These are phyloP conservation scores for Aspergillus sp. DNA, from an alignment of 2,329 filamentous ascomycete species.

Conservation along the genomic window DNA sequence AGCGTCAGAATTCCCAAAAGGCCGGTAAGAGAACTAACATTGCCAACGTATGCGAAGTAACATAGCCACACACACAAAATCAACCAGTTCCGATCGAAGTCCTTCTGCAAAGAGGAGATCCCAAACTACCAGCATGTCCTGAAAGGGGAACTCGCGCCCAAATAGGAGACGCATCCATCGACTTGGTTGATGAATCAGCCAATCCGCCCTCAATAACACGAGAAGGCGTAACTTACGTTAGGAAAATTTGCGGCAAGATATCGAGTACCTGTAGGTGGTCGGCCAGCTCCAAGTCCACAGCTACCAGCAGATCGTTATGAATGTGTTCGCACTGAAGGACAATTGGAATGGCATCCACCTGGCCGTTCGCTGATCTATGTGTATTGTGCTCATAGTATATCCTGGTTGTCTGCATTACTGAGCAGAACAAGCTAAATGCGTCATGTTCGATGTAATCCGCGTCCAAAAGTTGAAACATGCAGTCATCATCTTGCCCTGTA, in stretches of 20 bases:
- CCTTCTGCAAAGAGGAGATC: constrained; percentile 89
- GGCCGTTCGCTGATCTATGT: constrained; percentile 42
- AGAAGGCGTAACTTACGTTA: constrained; percentile 66
- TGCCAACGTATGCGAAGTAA: constrained; percentile 88
- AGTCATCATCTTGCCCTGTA: constrained; percentile 44
- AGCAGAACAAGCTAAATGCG: constrained; percentile 79
- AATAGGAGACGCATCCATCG: constrained; percentile 94
- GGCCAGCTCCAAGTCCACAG: constrained; percentile 79
- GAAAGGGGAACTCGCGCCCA: constrained; percentile 87
- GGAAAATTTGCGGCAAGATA: constrained; percentile 91
- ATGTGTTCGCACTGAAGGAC: constrained; percentile 83
- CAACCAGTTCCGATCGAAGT: constrained; percentile 73
- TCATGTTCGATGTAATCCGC: constrained; percentile 81
- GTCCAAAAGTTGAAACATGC: constrained; percentile 69
- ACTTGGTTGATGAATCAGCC: constrained; percentile 7
- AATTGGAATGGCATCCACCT: constrained; percentile 64
- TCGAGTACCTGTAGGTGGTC: constrained; percentile 79
- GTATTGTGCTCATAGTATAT: constrained; percentile 77
- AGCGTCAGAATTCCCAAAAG: constrained; percentile 13
- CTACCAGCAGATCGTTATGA: constrained; percentile 75
- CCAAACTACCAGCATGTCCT: constrained; percentile 82
- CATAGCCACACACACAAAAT: constrained; percentile 93
- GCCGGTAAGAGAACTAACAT: constrained; percentile 53
- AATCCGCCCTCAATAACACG: neutral
- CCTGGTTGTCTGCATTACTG: constrained; percentile 84